Evolutionary conservation across 148 eudicot genomes (phyloP).

Genomic region (Silene conica): DNA sequence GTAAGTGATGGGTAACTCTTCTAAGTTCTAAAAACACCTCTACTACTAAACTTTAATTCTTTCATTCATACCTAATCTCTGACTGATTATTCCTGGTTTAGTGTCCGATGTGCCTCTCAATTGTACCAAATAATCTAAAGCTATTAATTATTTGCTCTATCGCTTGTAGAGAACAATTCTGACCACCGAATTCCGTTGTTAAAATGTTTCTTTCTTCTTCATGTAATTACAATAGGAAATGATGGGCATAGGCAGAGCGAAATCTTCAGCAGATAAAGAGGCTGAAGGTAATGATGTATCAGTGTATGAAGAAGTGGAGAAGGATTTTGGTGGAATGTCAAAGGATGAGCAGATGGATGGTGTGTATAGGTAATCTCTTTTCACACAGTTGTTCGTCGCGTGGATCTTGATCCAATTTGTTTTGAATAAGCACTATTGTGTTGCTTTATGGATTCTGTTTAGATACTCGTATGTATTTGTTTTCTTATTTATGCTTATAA

Average conservation of each 20-base stretch:
- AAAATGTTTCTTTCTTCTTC: not conserved
- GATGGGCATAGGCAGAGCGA: conserved; percentile 38
- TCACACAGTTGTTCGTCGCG: not conserved
- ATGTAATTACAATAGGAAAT: conserved; percentile 41
- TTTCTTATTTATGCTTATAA: not conserved
- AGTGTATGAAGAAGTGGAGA: conserved; percentile 57
- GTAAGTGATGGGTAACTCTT: conserved; percentile 57
- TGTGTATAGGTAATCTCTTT: conserved; percentile 54
- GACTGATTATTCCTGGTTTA: not conserved
- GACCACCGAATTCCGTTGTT: not conserved
- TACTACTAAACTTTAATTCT: not conserved
- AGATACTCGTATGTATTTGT: not conserved
- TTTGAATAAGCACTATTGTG: not conserved
- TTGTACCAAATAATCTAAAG: not conserved
- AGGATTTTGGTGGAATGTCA: conserved; percentile 72
- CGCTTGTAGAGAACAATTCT: conserved; percentile 1
- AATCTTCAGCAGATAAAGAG: conserved; percentile 35
- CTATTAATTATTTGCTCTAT: conserved; percentile 1
- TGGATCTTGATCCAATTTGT: not conserved
- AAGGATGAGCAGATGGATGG: conserved; percentile 93
- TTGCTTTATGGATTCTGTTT: not conserved
- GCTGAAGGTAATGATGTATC: conserved; percentile 36
- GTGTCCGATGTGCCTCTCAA: not conserved
- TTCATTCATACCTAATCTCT: not conserved
- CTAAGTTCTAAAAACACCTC: not conserved